Evolutionary conservation across 305 asterid species (phyloP), one percentile per base, ranked within the genome.

Genomic region (Rubia occidens): DNA sequence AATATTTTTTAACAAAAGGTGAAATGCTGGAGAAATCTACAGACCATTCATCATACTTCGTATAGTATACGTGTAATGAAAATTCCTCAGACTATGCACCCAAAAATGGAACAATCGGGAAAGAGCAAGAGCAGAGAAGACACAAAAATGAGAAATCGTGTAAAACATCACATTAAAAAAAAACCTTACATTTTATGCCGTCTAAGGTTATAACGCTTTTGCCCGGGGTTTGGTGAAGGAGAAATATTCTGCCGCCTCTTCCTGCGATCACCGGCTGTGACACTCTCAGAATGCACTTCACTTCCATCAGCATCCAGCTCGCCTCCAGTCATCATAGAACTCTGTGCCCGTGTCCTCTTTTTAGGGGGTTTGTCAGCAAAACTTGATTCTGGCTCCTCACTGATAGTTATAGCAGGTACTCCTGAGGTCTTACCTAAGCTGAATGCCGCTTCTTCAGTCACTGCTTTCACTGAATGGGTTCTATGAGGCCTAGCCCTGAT

Each of bases 181-280:
- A 14, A 54, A 29, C 81, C 95, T 85, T 76, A 90, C 98, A 62
- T 67, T 71, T 66, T 79, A 74, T 77, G 83, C 21, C 77, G 86
- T 76, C 98, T 85, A 44, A 90, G 93, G 77, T 93, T 90, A 79
- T 93, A 93, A 24, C 90, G 91, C 44, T 66, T 75, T 73, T 77
- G 84, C 78, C 85, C 89, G 71, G 88, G 64, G 62, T 64, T 80
- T 66, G 75, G 88, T 37, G 75, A 80, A 71, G 87, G 78, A 64
- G 83, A 68, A 71, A 71, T 78, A 11, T 73, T 79, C 72, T 85
- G 92, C 43, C 74, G 90, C 86, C 89, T 87, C 84, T 88, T 93
- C 91, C 88, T 76, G 76, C 81, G 87, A 40, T 90, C 83, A 77
- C 86, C 89, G 37, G 78, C 76, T 2, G 86, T 82, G 60, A 84